Evolutionary conservation across 306 rosid species (phyloP).

Genomic region (Vigna hirtella): DNA sequence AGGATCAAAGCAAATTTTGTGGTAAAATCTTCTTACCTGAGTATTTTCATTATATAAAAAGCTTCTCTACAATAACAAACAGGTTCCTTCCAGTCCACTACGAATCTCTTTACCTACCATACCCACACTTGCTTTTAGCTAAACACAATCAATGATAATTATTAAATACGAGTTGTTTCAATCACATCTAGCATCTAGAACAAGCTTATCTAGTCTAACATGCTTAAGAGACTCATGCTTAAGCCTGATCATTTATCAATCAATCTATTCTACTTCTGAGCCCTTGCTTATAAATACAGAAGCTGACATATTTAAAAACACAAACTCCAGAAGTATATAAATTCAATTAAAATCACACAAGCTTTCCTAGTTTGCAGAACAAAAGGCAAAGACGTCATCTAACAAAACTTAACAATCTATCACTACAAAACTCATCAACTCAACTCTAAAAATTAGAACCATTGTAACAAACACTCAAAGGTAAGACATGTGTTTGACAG

Average conservation of each 20-base stretch:
- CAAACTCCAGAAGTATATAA: neutral
- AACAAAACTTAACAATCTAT: too few relatives aligned
- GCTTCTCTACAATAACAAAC: neutral
- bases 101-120: constrained; percentile 1
- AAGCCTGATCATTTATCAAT: too few relatives aligned
- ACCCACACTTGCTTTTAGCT: constrained; percentile 5
- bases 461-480: neutral
- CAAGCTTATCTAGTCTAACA: neutral
- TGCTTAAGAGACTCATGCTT: too few relatives aligned
- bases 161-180: neutral
- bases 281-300: neutral
- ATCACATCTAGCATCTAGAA: constrained; percentile 5
- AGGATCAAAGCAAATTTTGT: neutral
- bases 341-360: neutral
- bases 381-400: neutral
- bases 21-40: neutral
- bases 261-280: neutral
- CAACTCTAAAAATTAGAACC: constrained; percentile 18
- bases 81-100: constrained; percentile 3
- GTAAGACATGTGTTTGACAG: too few relatives aligned
- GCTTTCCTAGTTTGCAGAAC: neutral
- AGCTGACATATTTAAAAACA: constrained; percentile 1
- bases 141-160: neutral
- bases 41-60: constrained; percentile 11
- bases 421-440: neutral